Percentiles rank a stretch among this genome's conserved stretches.
Conservation (phyloP, 352 stramenopile genomes). For the Pythium plurisporium region DNA sequence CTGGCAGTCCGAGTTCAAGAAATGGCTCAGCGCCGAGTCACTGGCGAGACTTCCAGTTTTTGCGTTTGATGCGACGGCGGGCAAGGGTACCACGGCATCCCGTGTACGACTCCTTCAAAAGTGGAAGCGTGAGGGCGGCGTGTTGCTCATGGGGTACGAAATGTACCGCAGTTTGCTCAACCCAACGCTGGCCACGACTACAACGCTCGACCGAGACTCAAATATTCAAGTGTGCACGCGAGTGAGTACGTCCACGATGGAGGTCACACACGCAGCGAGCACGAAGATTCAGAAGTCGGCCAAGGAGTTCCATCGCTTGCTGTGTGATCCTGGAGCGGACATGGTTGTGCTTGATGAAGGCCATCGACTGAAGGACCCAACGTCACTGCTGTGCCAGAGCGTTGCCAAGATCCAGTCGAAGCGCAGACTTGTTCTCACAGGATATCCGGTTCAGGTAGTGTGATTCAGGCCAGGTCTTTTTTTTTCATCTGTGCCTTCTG, state of each 20-base stretch:
- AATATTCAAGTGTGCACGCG: constrained; percentile 64
- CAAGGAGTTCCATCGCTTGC: constrained; percentile 43
- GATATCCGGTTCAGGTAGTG: constrained; percentile 86
- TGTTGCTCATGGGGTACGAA: constrained; percentile 87
- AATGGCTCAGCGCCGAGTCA: constrained; percentile 87
- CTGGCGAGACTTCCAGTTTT: constrained; percentile 52
- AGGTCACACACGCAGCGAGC: constrained; percentile 50
- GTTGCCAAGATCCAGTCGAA: constrained; percentile 72
- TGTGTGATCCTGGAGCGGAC: constrained; percentile 64
- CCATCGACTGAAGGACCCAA: constrained; percentile 84
- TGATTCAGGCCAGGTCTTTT: too few relatives aligned
- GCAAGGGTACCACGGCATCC: constrained; percentile 44
- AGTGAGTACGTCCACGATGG: constrained; percentile 58
- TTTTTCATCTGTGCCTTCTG: too few relatives aligned
- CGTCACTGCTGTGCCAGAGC: constrained; percentile 77
- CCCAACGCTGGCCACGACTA: constrained; percentile 33
- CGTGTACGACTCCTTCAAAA: constrained; percentile 58
- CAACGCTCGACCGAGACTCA: constrained; percentile 29
- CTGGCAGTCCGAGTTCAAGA: constrained; percentile 96
- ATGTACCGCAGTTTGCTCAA: constrained; percentile 86
- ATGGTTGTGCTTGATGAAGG: constrained; percentile 86
- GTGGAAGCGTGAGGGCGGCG: constrained; percentile 71
- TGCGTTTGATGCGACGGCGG: constrained; percentile 53
- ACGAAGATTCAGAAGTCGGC: constrained; percentile 50
- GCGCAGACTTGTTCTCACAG: constrained; percentile 88